Percentiles rank a stretch among this genome's conserved stretches.
These are phyloP conservation scores for Naematelia aurantialba DNA, from an alignment of 768 basidiomycete species.

Conservation along the genomic window DNA sequence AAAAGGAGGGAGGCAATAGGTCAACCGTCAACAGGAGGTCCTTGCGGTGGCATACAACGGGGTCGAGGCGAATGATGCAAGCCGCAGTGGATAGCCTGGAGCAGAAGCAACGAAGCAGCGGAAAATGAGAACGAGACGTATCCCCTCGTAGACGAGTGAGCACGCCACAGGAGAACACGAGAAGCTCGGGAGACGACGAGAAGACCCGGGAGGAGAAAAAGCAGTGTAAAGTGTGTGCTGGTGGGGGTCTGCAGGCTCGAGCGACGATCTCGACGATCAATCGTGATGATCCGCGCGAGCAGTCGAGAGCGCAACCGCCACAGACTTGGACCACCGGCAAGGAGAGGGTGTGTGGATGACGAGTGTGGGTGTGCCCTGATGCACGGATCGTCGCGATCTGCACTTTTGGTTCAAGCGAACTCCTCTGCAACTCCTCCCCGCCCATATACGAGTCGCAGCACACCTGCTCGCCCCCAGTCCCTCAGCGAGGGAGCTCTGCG, in stretches of 20 bases:
- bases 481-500: too few relatives aligned
- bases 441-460: too few relatives aligned
- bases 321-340: conserved; percentile 1
- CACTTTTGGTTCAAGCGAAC: too few relatives aligned
- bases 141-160: too few relatives aligned
- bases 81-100: neutral
- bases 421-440: too few relatives aligned
- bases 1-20: neutral
- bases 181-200: too few relatives aligned
- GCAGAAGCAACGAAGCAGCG: neutral
- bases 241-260: neutral
- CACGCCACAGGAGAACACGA: too few relatives aligned
- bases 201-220: too few relatives aligned
- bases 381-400: neutral
- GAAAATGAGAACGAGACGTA: neutral
- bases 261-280: neutral
- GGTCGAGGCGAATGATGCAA: neutral
- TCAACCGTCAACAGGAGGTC: neutral
- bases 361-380: neutral
- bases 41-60: neutral
- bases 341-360: conserved; percentile 2
- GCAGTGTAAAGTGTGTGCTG: too few relatives aligned
- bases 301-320: neutral
- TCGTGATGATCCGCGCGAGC: neutral
- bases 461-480: too few relatives aligned